These are phyloP conservation scores for Sphaerulina musiva DNA, from an alignment of 2,329 filamentous ascomycete species.

Conservation along the genomic window DNA sequence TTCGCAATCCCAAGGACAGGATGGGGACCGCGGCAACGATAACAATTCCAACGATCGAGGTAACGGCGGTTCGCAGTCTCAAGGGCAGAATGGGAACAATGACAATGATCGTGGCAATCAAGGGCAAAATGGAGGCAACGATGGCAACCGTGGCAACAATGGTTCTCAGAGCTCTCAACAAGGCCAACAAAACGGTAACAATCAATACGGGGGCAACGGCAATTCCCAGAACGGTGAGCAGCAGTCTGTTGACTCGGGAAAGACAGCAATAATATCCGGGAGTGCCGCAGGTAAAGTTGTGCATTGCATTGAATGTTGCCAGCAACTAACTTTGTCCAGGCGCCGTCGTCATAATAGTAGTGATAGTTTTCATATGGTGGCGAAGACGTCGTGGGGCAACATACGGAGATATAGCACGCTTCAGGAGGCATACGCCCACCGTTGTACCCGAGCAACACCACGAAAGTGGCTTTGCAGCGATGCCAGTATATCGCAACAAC, in stretches of 20 bases:
- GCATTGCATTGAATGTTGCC: background rate
- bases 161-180: background rate
- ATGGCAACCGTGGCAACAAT: background rate
- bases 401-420: conserved; percentile 23
- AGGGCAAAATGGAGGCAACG: background rate
- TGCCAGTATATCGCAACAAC: conserved; percentile 25
- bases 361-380: conserved; percentile 22
- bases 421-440: conserved; percentile 18
- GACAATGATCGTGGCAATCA: background rate
- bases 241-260: background rate
- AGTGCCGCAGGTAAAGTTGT: background rate
- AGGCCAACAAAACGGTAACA: background rate
- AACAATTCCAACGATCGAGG: conserved; percentile 1
- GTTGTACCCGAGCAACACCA: conserved; percentile 12
- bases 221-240: too few species aligned
- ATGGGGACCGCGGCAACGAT: background rate
- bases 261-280: conserved; percentile 22
- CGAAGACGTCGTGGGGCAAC: conserved; percentile 23
- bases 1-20: too few species aligned
- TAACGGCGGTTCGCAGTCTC: background rate
- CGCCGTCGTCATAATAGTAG: conserved; percentile 20
- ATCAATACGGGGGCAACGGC: conserved; percentile 8
- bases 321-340: conserved; percentile 13
- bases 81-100: background rate
- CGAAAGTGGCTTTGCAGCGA: conserved; percentile 9